Conservation (phyloP, 2,329 filamentous ascomycete genomes). For the Tolypocladium guangdongense region DNA sequence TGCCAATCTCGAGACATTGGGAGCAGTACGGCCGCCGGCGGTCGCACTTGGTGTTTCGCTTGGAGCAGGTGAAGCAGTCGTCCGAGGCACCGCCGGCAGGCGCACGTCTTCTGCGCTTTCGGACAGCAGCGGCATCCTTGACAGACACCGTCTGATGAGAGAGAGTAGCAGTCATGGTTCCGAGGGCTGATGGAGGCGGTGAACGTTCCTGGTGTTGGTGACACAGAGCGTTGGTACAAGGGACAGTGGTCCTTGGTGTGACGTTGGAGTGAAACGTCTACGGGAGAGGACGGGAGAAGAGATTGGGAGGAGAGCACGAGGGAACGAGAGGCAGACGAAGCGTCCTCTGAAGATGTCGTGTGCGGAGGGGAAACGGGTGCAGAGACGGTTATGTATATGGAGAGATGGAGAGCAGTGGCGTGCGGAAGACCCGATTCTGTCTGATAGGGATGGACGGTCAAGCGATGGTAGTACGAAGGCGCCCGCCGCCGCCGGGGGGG, state of each 20-base stretch:
- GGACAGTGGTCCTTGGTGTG: too few relatives aligned
- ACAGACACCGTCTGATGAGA: slow-evolving; percentile 30
- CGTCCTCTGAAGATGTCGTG: slow-evolving; percentile 3
- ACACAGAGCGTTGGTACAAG: too few relatives aligned
- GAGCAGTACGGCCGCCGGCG: slow-evolving; percentile 88
- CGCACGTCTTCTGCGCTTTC: slow-evolving; percentile 76
- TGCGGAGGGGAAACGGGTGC: slow-evolving; percentile 7
- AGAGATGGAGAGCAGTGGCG: slow-evolving; percentile 5
- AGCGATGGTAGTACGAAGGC: neutral
- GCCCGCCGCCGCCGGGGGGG: slow-evolving; percentile 3
- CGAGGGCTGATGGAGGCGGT: neutral
- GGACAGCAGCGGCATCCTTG: slow-evolving; percentile 41
- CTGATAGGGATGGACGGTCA: slow-evolving; percentile 2
- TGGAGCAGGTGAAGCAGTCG: slow-evolving; percentile 90
- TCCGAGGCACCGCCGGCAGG: slow-evolving; percentile 81
- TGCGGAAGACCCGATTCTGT: neutral
- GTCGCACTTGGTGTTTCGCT: slow-evolving; percentile 77
- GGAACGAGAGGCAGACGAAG: neutral
- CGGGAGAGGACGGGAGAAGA: neutral
- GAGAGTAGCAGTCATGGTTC: slow-evolving; percentile 38
- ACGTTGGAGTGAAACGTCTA: neutral
- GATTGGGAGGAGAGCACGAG: neutral
- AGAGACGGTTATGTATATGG: slow-evolving; percentile 13
- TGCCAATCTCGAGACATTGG: slow-evolving; percentile 82
- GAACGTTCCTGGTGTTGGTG: neutral